Conservation (phyloP, 139 green algal genomes). For the Micromonas commoda region DNA sequence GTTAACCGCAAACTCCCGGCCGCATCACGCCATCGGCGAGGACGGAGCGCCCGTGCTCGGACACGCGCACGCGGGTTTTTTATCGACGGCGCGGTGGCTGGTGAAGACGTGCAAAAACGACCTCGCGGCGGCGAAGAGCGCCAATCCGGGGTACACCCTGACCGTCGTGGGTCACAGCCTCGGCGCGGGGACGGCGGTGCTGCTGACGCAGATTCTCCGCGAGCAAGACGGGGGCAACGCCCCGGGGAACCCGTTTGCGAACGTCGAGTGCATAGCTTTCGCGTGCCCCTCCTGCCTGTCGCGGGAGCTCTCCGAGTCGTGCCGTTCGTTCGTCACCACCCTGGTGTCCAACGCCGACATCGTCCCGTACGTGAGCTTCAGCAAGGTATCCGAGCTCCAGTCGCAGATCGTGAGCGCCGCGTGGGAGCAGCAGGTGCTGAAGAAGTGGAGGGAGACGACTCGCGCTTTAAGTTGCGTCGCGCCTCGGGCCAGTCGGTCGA, state of each 20-base stretch:
- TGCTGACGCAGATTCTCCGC: conserved; percentile 44
- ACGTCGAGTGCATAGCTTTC: conserved; percentile 39
- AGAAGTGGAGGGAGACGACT: neutral
- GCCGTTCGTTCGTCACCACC: conserved; percentile 41
- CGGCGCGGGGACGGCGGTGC: conserved; percentile 41
- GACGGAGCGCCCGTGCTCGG: conserved; percentile 39
- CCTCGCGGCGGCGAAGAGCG: conserved; percentile 10
- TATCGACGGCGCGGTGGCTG: conserved; percentile 40
- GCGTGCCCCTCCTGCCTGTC: conserved; percentile 46
- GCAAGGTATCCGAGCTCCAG: neutral
- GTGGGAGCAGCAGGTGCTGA: conserved; percentile 12
- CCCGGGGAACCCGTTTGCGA: neutral
- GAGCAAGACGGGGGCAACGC: conserved; percentile 24
- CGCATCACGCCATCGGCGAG: conserved; percentile 16
- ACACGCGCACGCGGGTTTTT: conserved; percentile 50
- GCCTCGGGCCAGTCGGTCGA: too few species aligned
- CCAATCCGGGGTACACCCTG: conserved; percentile 25
- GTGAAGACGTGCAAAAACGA: neutral
- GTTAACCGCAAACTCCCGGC: conserved; percentile 30
- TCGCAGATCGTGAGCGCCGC: neutral
- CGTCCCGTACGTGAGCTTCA: conserved; percentile 40
- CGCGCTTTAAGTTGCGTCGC: too few species aligned
- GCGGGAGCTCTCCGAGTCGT: conserved; percentile 41
- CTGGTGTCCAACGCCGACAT: conserved; percentile 43
- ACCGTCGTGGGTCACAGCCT: conserved; percentile 44